Evolutionary conservation across 1,284 basidiomycete genomes (phyloP), one percentile per base, ranked within the genome.

Genomic region (Meira miltonrushii): DNA sequence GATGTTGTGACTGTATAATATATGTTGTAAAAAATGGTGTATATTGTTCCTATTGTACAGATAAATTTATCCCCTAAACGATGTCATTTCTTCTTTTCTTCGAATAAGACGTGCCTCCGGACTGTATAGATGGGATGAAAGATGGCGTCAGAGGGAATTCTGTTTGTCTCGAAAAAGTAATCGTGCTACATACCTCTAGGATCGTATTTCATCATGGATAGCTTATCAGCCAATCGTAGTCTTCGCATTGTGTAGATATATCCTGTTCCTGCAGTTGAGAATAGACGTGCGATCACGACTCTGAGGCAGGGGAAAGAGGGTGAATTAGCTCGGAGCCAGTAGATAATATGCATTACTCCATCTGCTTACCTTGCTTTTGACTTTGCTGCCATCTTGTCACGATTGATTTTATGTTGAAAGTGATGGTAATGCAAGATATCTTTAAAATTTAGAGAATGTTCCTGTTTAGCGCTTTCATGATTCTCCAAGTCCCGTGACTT

Each of bases 151-250:
- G 47, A n/a, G 2, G 17, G 21, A 21, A 10, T 25, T 2, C 5
- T n/a, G 13, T 13, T 15, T 37, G 15, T 5, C 6, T 2, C 47
- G 15, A 50, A 6, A 48, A 28, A 10, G 46, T 13, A 28, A 21
- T 6, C 23, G 6, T 10, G 3, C n/a, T 17, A 68, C 68, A 56
- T 62, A 77, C 75, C 69, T 54, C 66, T 66, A n/a, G 75, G 75
- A 40, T 77, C 75, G 60, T 76, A 77, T 61, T 77, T 77, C 65
- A 73, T 73, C 72, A 75, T 67, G 46, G 64, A 65, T 39, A 77
- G 65, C 51, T 56, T 61, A 19, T 76, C 74, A 7, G 67, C 66
- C 1, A 69, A 61, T 40, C 75, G 65, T 39, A 67, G 63, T 47
- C 75, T 57, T 13, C 66, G 61, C 11, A 72, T 77, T 37, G 75